phyloP scores from a whole-genome alignment of 2,329 filamentous ascomycete genomes.

The Apiospora malaysiana region DNA sequence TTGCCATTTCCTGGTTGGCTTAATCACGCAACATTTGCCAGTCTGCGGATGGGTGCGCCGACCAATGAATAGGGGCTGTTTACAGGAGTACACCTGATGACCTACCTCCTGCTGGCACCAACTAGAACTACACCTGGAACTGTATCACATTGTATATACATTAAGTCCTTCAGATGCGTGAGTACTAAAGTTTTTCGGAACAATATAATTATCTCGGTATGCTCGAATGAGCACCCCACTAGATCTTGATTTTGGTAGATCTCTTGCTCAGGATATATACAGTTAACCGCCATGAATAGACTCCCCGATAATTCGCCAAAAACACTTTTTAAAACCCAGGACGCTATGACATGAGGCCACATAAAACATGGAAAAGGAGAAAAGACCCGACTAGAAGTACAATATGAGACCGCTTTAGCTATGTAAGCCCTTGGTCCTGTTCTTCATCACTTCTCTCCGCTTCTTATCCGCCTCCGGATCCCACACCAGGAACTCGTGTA shows the following conservation, averaged over 20 bases:
- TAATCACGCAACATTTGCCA: too few relatives aligned
- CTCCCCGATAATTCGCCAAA: constrained; percentile 18
- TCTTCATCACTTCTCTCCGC: constrained; percentile 41
- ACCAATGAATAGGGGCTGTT: neutral
- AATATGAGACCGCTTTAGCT: constrained; percentile 40
- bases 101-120: neutral
- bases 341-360: constrained; percentile 14
- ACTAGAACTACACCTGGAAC: neutral
- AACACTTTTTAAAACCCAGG: constrained; percentile 6
- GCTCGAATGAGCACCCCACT: neutral
- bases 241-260: constrained; percentile 5
- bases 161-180: neutral
- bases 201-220: constrained; percentile 1
- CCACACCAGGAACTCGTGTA: constrained; percentile 94
- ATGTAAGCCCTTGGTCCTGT: constrained; percentile 48
- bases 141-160: neutral
- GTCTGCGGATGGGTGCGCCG: neutral
- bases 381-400: constrained; percentile 9
- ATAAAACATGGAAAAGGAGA: constrained; percentile 4
- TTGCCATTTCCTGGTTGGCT: too few relatives aligned
- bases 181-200: neutral
- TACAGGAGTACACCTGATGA: neutral
- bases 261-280: constrained; percentile 17
- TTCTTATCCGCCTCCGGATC: constrained; percentile 56
- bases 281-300: constrained; percentile 13